Base-by-base conservation (phyloP, 768 basidiomycete species). In the Strobilomyces confusus region DNA sequence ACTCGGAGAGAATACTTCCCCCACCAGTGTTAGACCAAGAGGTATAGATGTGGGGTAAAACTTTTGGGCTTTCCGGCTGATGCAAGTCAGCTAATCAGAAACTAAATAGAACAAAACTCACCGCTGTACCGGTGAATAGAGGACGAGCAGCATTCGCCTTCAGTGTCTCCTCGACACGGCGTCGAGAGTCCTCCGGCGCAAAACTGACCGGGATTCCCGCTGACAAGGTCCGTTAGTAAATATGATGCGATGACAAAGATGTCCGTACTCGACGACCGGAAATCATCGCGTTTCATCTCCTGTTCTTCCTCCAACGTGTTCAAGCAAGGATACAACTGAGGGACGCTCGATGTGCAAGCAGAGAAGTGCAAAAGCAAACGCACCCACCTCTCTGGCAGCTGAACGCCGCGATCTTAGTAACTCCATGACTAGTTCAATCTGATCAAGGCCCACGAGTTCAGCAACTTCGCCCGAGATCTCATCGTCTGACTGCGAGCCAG, bases 41-140 rank as follows among this genome's bases (percentile, higher is more conserved):
- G 9, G 88, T 84, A 67, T 95, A 99, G 12, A 99, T 87, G 73
- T 98, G 86, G 0, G 97, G 97, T 17, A 91, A 79, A 34, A 80
- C 65, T 65, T 90, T 86, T 3, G 81, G 75, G 4, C 73, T 74
- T 41, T 76, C 71, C 60, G 77, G 72, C 84, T 87, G 60, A 22
- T 50, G 52, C 22, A 57, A 30, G 51, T 71, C 4, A 44, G 36
- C 34, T 22, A 9, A n/a, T 11, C 29, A 33, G 29, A 23, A 25
- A 30, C 1, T 49, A 12, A n/a, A 19, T 19, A 51, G 40, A 48
- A 46, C 7, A 9, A 48, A 32, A 62, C 73, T 59, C 54, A 88
- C 89, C 42, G 79, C 75, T 42, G 71, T 73, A 9, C 73, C 78
- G 36, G 78, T 76, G 55, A 82, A 92, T 30, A 90, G 65, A 13